Base-by-base conservation (phyloP, 78 protist species). In the Dictyostelium capitatum region DNA sequence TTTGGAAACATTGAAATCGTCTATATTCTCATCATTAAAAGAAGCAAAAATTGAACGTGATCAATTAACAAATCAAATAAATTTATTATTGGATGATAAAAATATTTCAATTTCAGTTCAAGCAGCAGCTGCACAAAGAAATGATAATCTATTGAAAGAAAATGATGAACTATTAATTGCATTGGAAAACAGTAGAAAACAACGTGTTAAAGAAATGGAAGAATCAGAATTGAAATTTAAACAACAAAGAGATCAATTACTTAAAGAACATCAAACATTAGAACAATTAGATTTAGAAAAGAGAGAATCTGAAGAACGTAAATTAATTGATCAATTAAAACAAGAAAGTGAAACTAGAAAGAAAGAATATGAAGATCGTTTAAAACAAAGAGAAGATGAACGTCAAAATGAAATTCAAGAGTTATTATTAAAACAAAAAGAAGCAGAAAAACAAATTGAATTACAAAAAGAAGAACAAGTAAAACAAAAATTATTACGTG, bases 41-140 rank as follows among this genome's bases (percentile, higher is more conserved):
- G 92, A 87, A 8, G 83, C 92, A 4, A 74, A 65, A 37, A 0
- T 64, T 28, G 92, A 87, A 23, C 57, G 92, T 23, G 92, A 87
- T 47, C 92, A 87, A 51, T 64, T 87, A 8, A 6, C 64, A 6
- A 74, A 77, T 51, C 92, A 87, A 78, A 64, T 87, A 0, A 87
- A 64, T 51, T 17, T 65, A 4, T 64, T 87, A 14, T 12, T 87
- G 3, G 77, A 74, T 50, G 30, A 51, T 46, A 50, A 23, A 17
- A 54, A 23, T 11, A 25, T 23, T 14, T 14, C 57, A 23, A 25
- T 28, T 12, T 43, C 20, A 41, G 54, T 20, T 56, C 64, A 50
- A 15, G 20, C 25, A 4, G 48, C 41, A 4, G 46, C 59, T 0
- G 14, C 30, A 1, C 4, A 28, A 59, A 59, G 25, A 32, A 75